Evolutionary conservation across 306 rosid species (phyloP), one percentile per base, ranked within the genome.

Genomic region (Citrullus mucosospermus): DNA sequence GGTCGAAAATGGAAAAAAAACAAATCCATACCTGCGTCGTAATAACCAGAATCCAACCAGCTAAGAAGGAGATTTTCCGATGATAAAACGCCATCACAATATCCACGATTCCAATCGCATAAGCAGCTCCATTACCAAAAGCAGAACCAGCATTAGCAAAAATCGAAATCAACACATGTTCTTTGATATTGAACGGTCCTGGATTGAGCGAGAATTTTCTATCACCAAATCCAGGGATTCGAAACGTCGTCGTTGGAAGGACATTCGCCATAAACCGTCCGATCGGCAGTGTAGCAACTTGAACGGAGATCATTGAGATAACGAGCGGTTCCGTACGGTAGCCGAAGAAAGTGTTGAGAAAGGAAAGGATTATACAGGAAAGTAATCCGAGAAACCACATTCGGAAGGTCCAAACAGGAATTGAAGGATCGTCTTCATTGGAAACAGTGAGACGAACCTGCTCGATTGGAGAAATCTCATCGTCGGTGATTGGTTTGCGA

Each of bases 371-470:
- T 12, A 80, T 63, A 38, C 96, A 93, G 0, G 96, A 93, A 80
- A 88, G 5, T 0, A 91, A 78, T 2, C 98, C 96, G 5, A 93
- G 59, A 62, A 84, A 78, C 98, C 98, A 93, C 98, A 93, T 93
- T 0, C 96, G 87, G 84, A 93, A 93, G 13, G 98, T 93, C 98
- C 98, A 91, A 43, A 93, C 88, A 1, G 96, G 98, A 1, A 79
- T 88, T 3, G 79, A 79, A 14, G 85, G 88, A 73, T 93, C 91
- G 73, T 93, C 98, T 20, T 83, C 80, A 88, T 86, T 87, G 0
- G 89, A 71, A 0, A 93, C 98, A 0, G 96, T 93, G 44, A 89
- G 25, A 4, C 94, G 89, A n/a, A 93, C 98, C 61, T 93, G 83
- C 16, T 93, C 96, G 9, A 91, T 61, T 0, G 98, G 98, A 0